A percentile compares a stretch with the other conserved stretches of the same genome.
phyloP scores from a whole-genome alignment of 2,329 filamentous ascomycete species.

The Lachnellula suecica region DNA sequence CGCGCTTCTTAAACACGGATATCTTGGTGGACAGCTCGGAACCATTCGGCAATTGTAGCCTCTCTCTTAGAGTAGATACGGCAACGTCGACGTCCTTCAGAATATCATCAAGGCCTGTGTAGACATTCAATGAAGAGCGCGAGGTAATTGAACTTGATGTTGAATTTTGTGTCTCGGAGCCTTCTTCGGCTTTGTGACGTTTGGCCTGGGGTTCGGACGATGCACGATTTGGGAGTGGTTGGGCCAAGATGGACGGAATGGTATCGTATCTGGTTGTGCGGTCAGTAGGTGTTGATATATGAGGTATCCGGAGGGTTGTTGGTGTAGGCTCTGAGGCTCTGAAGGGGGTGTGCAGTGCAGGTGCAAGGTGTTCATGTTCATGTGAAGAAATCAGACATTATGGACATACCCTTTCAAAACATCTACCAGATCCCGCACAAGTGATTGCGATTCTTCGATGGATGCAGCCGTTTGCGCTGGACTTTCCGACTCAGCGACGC shows the following conservation, averaged over 20 bases:
- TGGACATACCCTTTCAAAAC: constrained; percentile 43
- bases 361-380: not conserved
- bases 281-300: constrained; percentile 27
- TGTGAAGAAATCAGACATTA: constrained; percentile 10
- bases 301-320: not conserved
- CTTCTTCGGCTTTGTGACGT: constrained; percentile 56
- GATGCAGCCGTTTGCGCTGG: constrained; percentile 13
- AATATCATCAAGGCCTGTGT: constrained; percentile 64
- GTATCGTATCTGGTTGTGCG: constrained; percentile 50
- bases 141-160: constrained; percentile 47
- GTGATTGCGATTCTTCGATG: constrained; percentile 34
- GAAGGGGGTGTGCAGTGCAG: constrained; percentile 1
- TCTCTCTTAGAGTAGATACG: constrained; percentile 47
- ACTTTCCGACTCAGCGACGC: constrained; percentile 22
- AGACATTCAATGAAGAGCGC: constrained; percentile 42
- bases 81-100: constrained; percentile 55
- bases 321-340: too few relatives aligned
- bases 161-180: constrained; percentile 39
- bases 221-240: constrained; percentile 45
- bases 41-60: constrained; percentile 41
- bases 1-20: constrained; percentile 56
- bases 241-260: constrained; percentile 53
- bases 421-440: constrained; percentile 42
- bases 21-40: constrained; percentile 28
- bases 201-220: constrained; percentile 56